Conservation (phyloP, 139 green algal genomes). For the Chlamydomonas applanata region DNA sequence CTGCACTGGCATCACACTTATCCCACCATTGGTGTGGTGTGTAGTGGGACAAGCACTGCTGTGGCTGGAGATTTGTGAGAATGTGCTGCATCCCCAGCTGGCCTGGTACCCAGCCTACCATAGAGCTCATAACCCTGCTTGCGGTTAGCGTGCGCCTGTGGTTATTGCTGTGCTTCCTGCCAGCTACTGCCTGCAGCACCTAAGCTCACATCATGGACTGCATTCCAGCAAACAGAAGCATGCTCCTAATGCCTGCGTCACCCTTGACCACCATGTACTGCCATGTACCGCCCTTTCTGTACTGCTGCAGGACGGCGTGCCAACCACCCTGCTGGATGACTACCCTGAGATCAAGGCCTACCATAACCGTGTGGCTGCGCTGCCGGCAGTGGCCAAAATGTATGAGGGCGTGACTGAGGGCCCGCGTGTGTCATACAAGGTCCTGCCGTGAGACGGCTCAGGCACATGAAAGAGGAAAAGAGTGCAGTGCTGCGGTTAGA, state of each 20-base stretch:
- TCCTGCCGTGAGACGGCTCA: not conserved
- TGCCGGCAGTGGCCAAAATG: conserved; percentile 3
- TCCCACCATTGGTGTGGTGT: too few species aligned
- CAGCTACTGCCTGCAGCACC: not conserved
- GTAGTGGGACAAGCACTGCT: too few species aligned
- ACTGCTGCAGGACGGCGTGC: conserved; percentile 14
- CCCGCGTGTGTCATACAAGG: conserved; percentile 3
- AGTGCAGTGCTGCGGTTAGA: too few species aligned
- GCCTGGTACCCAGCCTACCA: too few species aligned
- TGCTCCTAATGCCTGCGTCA: not conserved
- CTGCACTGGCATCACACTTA: too few species aligned
- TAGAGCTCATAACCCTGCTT: too few species aligned
- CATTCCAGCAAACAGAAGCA: not conserved
- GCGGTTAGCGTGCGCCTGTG: too few species aligned
- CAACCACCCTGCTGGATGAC: conserved; percentile 7
- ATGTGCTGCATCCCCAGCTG: too few species aligned
- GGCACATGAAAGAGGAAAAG: too few species aligned
- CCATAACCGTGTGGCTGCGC: conserved; percentile 14
- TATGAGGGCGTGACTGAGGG: conserved; percentile 15
- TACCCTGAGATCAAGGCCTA: conserved; percentile 18
- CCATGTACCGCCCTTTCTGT: not conserved
- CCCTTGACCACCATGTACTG: too few species aligned
- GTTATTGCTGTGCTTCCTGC: too few species aligned
- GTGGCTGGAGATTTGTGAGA: too few species aligned
- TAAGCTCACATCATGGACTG: not conserved